Percentiles rank a stretch among this genome's conserved stretches.
Evolutionary conservation across 306 rosid species (phyloP).

Genomic region (Cyclanthera cordifolia): DNA sequence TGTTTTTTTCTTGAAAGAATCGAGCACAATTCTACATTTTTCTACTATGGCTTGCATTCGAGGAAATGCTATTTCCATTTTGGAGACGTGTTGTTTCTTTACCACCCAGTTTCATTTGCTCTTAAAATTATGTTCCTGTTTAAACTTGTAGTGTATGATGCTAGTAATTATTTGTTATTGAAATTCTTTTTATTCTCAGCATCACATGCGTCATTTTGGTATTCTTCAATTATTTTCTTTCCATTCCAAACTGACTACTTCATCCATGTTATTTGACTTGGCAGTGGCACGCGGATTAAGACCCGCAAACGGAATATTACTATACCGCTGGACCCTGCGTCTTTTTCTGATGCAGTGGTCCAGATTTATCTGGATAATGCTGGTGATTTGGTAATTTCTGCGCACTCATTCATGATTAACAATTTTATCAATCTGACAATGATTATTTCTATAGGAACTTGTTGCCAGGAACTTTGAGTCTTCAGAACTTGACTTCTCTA

Average conservation of each 20-base stretch:
- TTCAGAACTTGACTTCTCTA: conserved; percentile 87
- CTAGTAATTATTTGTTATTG: not conserved
- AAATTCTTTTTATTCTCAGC: not conserved
- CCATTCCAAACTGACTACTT: not conserved
- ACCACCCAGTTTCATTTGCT: not conserved
- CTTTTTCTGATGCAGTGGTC: conserved; percentile 99
- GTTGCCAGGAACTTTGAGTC: conserved; percentile 75
- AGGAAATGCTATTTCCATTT: not conserved
- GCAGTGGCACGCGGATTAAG: conserved; percentile 99
- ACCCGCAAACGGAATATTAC: conserved; percentile 99
- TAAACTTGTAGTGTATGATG: not conserved
- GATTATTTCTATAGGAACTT: conserved; percentile 51
- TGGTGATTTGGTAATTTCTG: conserved; percentile 87
- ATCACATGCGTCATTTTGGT: not conserved
- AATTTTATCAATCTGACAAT: conserved; percentile 8
- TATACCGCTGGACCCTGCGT: conserved; percentile 99
- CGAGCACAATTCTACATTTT: not conserved
- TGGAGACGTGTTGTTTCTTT: not conserved
- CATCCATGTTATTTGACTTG: not conserved
- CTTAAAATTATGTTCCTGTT: not conserved
- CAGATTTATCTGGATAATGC: conserved; percentile 99
- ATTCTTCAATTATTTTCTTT: not conserved
- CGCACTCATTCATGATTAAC: not conserved
- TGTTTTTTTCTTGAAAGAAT: too few relatives aligned
- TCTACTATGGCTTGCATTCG: not conserved